A percentile compares a stretch with the other conserved stretches of the same genome.
Conservation (phyloP, 73 alveolate genomes). For the Paramecium primaurelia region DNA sequence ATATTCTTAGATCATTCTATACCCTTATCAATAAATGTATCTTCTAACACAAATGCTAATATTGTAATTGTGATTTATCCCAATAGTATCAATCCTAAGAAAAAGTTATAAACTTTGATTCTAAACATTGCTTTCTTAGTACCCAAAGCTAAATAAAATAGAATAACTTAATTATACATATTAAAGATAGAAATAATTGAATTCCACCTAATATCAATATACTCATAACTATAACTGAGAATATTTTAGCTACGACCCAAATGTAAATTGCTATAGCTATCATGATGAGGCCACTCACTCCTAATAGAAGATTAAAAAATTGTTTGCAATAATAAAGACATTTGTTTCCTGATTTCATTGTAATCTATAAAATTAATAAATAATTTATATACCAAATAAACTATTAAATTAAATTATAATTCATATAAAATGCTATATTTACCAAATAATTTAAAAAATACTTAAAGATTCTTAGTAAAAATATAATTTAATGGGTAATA, state of each 20-base stretch:
- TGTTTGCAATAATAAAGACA: neutral
- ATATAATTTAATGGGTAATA: neutral
- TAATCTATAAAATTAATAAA: neutral
- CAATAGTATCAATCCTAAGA: neutral
- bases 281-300: neutral
- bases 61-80: neutral
- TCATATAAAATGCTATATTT: neutral
- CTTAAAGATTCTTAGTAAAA: neutral
- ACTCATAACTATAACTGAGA: neutral
- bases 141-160: neutral
- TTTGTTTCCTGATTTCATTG: slow-evolving; percentile 17
- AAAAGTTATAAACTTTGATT: neutral
- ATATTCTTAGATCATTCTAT: neutral
- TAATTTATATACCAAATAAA: neutral
- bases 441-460: neutral
- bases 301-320: neutral
- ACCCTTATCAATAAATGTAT: slow-evolving; percentile 19
- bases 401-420: neutral
- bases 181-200: neutral
- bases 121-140: neutral
- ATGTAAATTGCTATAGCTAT: slow-evolving; percentile 1
- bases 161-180: neutral
- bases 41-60: slow-evolving; percentile 6
- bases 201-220: neutral
- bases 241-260: neutral